Evolutionary conservation across 768 basidiomycete species (phyloP), one percentile per base, ranked within the genome.

Genomic region (Sutorius australiensis): DNA sequence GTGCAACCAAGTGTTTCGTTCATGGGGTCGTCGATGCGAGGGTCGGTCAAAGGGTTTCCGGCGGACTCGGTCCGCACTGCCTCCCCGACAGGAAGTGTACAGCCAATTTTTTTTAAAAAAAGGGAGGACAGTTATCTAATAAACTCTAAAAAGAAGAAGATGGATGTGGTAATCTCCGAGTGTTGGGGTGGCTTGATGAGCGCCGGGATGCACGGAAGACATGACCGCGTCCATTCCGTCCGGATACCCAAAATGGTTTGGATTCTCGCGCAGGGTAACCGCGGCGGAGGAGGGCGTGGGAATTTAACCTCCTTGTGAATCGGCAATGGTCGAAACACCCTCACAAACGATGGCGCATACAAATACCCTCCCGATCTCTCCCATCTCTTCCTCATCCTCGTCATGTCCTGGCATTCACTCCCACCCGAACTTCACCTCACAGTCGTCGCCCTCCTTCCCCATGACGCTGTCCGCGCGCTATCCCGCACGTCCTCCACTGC

Each of bases 401-500:
- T 12, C 47, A 61, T 67, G 55, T 53, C 69, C 46, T 88, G 87
- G 87, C 61, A 74, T 55, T 46, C 66, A 21, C 82, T 89, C 57
- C 87, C 87, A 41, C 72, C 73, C 0, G 87, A 89, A 58, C 81
- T 89, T 67, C 82, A 81, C 69, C 75, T 84, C 59, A 71, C 78
- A 27, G 60, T 89, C 65, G 68, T 84, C 42, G 77, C 74, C 40
- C 64, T 68, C 53, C 77, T 87, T 60, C 75, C 74, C 42, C 58
- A 64, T 19, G 51, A 62, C 55, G 79, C 80, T 52, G 67, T 80
- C 32, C 68, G 73, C 21, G 63, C 76, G 0, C 73, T 87, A 55
- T 73, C 86, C 16, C 60, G 64, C 14, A 78, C 81, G 2, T 75
- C 80, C 67, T 69, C 73, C 28, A 60, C 73, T 31, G 77, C 79